These are phyloP conservation scores for Gardenia jasminoides DNA, from an alignment of 257 asterid genomes.

Conservation along the genomic window DNA sequence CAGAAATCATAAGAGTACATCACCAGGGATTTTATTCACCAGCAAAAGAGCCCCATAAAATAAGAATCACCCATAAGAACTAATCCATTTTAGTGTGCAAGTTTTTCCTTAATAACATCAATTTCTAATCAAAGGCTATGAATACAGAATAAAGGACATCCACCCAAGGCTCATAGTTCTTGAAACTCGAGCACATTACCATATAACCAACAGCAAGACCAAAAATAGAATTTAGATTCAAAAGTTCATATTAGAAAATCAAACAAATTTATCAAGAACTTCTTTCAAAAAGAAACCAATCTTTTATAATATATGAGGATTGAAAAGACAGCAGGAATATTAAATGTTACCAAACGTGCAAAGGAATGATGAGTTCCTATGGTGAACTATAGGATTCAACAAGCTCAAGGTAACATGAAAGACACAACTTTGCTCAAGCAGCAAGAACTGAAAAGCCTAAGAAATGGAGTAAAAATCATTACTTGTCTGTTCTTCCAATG, in stretches of 20 bases:
- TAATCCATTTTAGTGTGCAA: background rate
- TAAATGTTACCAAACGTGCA: background rate
- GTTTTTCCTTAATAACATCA: background rate
- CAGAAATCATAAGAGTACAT: background rate
- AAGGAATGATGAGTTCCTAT: background rate
- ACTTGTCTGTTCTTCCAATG: conserved; percentile 93
- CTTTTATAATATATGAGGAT: background rate
- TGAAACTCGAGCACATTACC: background rate
- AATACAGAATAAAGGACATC: background rate
- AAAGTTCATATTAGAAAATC: background rate
- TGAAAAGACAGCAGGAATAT: background rate
- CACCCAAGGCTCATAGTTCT: background rate
- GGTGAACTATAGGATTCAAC: background rate
- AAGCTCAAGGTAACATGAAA: background rate
- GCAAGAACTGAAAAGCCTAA: conserved; percentile 7
- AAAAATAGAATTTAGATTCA: background rate
- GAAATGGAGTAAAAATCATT: conserved; percentile 22
- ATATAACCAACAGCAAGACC: background rate
- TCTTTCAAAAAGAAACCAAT: background rate
- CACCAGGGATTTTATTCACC: background rate
- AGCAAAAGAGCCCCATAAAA: background rate
- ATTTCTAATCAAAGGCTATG: background rate
- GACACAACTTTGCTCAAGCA: conserved; percentile 6
- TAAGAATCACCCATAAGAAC: background rate
- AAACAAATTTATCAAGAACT: background rate